phyloP scores from a whole-genome alignment of 306 rosid genomes.

The Corylus heterophylla region DNA sequence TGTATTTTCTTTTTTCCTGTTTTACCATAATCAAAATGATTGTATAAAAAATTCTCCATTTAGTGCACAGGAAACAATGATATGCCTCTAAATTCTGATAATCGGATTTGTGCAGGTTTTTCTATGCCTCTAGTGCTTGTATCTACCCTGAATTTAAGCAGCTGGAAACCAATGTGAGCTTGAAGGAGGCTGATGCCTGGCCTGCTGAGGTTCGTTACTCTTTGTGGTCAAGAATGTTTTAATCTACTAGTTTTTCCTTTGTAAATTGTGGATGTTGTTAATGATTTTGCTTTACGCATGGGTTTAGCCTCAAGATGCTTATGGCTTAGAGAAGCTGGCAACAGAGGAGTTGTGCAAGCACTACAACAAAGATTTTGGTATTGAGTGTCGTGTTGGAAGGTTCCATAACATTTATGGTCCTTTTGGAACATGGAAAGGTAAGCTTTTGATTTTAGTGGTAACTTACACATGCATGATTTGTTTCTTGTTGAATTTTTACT shows the following conservation, averaged over 20 bases:
- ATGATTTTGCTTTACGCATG: slow-evolving; percentile 17
- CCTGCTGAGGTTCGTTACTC: slow-evolving; percentile 88
- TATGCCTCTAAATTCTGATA: background rate
- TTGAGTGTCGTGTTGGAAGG: slow-evolving; percentile 93
- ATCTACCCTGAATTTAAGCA: slow-evolving; percentile 98
- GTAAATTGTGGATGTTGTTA: slow-evolving; percentile 6
- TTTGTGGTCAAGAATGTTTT: slow-evolving; percentile 8
- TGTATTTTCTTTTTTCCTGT: background rate
- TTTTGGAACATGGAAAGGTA: slow-evolving; percentile 98
- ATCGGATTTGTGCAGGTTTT: slow-evolving; percentile 55
- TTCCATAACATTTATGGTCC: slow-evolving; percentile 99
- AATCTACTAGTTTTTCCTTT: slow-evolving; percentile 14
- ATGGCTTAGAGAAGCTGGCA: slow-evolving; percentile 98
- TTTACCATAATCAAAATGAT: too few relatives aligned
- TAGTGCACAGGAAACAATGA: background rate
- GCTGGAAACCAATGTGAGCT: slow-evolving; percentile 91
- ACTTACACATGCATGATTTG: slow-evolving; percentile 5
- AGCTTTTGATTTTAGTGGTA: slow-evolving; percentile 22
- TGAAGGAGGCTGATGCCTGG: slow-evolving; percentile 99
- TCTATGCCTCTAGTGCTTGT: slow-evolving; percentile 99
- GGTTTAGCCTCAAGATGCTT: slow-evolving; percentile 98
- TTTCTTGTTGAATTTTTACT: slow-evolving; percentile 15
- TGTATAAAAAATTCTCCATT: background rate
- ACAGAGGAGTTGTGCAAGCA: slow-evolving; percentile 98
- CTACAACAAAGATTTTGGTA: slow-evolving; percentile 89